Conservation (phyloP, 2,329 filamentous ascomycete species). For the Colletotrichum caudatum region DNA sequence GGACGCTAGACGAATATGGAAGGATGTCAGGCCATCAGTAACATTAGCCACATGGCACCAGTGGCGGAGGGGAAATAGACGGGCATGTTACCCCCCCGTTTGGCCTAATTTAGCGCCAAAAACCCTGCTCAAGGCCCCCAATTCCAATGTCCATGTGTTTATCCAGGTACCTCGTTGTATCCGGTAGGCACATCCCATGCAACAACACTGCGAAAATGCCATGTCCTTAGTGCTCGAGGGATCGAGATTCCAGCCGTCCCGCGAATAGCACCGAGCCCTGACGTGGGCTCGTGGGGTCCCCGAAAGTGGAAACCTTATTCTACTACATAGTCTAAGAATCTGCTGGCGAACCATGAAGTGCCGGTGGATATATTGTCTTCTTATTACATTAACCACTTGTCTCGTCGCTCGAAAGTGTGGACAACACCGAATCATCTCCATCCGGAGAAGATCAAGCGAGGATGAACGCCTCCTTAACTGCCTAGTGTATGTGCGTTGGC, state of each 20-base stretch:
- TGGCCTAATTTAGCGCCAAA: neutral
- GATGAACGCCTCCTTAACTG: neutral
- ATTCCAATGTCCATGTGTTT: neutral
- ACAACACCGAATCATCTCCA: neutral
- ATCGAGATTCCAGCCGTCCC: neutral
- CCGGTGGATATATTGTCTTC: no score
- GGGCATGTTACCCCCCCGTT: neutral
- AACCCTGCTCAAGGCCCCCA: neutral
- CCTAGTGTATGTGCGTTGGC: neutral
- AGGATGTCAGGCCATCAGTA: neutral
- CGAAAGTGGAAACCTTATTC: no score
- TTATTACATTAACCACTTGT: no score
- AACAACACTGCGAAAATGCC: neutral
- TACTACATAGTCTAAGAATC: no score
- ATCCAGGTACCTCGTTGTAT: no score
- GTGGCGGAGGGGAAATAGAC: no score
- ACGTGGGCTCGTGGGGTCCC: no score
- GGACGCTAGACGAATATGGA: neutral
- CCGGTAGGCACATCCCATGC: neutral
- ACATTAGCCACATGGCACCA: neutral
- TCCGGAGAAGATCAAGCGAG: neutral
- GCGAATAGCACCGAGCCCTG: neutral
- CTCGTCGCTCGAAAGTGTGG: neutral
- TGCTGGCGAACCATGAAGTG: no score
- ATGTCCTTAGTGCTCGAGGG: neutral